phyloP scores from a whole-genome alignment of 441 rosid genomes.

The Macaranga tanarius region DNA sequence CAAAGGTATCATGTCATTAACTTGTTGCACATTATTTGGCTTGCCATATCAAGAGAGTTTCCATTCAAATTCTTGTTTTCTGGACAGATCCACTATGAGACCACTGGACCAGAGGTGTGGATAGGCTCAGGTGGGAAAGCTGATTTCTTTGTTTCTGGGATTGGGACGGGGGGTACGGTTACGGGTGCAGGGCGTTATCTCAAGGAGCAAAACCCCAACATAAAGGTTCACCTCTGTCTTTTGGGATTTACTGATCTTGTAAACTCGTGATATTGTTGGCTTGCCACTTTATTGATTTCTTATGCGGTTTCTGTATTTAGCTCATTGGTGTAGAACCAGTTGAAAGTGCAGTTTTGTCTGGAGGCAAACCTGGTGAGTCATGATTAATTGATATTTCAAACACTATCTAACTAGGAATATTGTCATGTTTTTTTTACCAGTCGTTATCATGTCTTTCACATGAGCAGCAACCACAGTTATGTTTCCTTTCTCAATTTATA shows the following conservation, averaged over 20 bases:
- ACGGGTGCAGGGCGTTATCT: constrained; percentile 65
- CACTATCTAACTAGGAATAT: not conserved
- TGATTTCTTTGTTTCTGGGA: constrained; percentile 68
- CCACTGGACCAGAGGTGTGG: constrained; percentile 72
- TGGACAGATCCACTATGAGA: constrained; percentile 56
- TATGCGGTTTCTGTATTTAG: constrained; percentile 30
- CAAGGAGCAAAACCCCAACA: constrained; percentile 56
- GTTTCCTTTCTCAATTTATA: too few species aligned
- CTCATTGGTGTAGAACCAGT: constrained; percentile 57
- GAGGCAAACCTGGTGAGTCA: constrained; percentile 56
- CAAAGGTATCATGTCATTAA: constrained; percentile 44
- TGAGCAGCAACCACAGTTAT: not conserved
- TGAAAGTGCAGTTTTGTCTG: constrained; percentile 61
- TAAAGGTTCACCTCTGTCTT: constrained; percentile 43
- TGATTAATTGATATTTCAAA: constrained; percentile 2
- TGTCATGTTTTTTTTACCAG: not conserved
- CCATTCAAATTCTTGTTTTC: not conserved
- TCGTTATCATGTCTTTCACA: not conserved
- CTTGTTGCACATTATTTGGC: not conserved
- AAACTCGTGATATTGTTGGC: not conserved
- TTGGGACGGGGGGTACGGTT: constrained; percentile 71
- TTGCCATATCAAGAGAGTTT: constrained; percentile 12
- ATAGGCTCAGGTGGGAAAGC: constrained; percentile 58
- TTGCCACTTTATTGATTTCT: constrained; percentile 6
- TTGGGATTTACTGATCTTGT: not conserved